Evolutionary conservation across 768 basidiomycete species (phyloP), one percentile per base, ranked within the genome.

Genomic region (Boletus eberwhitei): DNA sequence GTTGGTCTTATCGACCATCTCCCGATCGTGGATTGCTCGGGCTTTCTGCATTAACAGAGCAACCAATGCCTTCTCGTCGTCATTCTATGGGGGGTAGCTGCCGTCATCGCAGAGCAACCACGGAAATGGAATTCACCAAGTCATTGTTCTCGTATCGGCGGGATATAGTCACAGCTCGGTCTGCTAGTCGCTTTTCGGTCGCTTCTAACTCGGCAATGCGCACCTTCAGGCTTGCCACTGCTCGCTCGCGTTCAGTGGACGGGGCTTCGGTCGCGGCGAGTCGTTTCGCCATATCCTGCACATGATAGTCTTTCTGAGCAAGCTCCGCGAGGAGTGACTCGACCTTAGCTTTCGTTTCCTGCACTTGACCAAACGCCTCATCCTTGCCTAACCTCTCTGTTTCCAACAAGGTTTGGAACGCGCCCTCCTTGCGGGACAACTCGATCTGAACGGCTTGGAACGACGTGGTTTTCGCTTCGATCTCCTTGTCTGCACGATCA

Each of bases 1-100:
- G 58, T 85, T 83, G 48, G 73, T 73, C 63, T 84, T 84, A 24
- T 71, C 74, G 31, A 84, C 75, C 36, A 78, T 69, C 17, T 79
- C 77, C 48, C 82, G 75, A 56, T 83, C 83, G 58, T 83, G 76
- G 21, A 78, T 66, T 12, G 74, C 72, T 48, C 77, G 73, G 16
- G 79, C 74, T 44, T 77, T 66, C 38, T 69, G 69, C 58, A 80
- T 72, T 31, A 86, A 59, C 45, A 71, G 67, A 48, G 74, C 67
- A 8, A 80, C 77, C 44, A 86, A 75, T 5, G 67, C 73, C 61
- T 76, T 80, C 64, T 85, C 84, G 14, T 72, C 60, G 47, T 79
- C 75, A 38, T 71, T 76, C 83, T 84, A 42, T 42, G 41, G 44
- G 34, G n/a, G 24, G 42, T 21, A 44, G 51, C 42, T 61, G 52